These are phyloP conservation scores for Monilinia polystroma DNA, from an alignment of 2,329 filamentous ascomycete genomes.

Conservation along the genomic window DNA sequence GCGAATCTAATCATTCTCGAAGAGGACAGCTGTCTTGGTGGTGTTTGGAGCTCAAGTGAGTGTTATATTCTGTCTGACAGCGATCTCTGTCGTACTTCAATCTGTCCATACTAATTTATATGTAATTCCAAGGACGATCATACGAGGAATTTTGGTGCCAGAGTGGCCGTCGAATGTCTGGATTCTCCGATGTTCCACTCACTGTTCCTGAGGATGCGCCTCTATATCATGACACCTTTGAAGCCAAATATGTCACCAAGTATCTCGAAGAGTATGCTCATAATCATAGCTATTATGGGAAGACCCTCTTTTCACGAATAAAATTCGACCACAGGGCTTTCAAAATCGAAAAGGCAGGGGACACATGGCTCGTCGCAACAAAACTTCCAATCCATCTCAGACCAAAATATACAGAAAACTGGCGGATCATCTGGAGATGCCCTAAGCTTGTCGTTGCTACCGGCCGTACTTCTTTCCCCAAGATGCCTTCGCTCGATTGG, in stretches of 20 bases:
- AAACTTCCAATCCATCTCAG: neutral
- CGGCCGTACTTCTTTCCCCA: conserved; percentile 7
- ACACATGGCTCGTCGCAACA: conserved; percentile 26
- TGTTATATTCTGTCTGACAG: neutral
- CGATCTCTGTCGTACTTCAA: neutral
- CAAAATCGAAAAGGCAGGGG: conserved; percentile 30
- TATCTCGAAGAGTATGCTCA: conserved; percentile 36
- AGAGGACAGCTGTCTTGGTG: conserved; percentile 24
- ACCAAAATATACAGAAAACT: neutral
- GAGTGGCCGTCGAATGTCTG: conserved; percentile 36
- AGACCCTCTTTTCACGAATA: conserved; percentile 34
- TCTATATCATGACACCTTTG: conserved; percentile 34
- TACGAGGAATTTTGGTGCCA: conserved; percentile 41
- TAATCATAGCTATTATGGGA: conserved; percentile 26
- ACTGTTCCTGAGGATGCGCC: conserved; percentile 33
- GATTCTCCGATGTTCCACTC: conserved; percentile 40
- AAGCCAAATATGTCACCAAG: conserved; percentile 36
- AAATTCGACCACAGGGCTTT: conserved; percentile 30
- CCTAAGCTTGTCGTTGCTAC: conserved; percentile 7
- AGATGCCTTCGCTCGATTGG: neutral
- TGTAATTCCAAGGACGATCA: conserved; percentile 28
- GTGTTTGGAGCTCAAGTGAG: conserved; percentile 14
- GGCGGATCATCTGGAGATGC: neutral
- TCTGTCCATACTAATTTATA: neutral
- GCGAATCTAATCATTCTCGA: conserved; percentile 27